phyloP scores from a whole-genome alignment of 371 early-diverging fungal species.

The Dichotomocladium elegans region DNA sequence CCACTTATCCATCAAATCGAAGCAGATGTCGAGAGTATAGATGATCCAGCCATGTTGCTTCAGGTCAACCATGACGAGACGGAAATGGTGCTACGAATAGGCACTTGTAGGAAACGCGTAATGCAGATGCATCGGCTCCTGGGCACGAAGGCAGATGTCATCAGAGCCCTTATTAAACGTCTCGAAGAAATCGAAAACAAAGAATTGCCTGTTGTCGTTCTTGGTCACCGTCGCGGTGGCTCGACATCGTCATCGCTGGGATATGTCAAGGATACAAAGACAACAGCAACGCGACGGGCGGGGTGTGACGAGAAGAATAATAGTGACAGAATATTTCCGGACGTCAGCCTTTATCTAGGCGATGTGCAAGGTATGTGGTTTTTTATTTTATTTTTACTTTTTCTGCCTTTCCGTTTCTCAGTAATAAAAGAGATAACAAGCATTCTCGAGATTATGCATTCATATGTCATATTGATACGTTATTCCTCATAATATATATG shows the following conservation, averaged over 20 bases:
- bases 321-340: slow-evolving; percentile 30
- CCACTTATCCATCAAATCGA: slow-evolving; percentile 75
- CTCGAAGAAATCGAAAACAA: slow-evolving; percentile 32
- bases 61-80: slow-evolving; percentile 67
- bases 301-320: not conserved
- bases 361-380: slow-evolving; percentile 76
- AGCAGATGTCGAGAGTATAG: slow-evolving; percentile 83
- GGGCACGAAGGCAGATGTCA: slow-evolving; percentile 75
- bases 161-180: slow-evolving; percentile 64
- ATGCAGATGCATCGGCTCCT: slow-evolving; percentile 74
- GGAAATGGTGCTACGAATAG: slow-evolving; percentile 82
- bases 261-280: slow-evolving; percentile 2
- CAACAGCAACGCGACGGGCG: not conserved
- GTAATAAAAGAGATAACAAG: no score
- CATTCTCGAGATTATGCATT: no score
- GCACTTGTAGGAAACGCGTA: slow-evolving; percentile 76
- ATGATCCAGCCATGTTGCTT: slow-evolving; percentile 55
- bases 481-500: no score
- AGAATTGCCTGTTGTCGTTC: no score
- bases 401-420: no score
- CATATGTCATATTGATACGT: no score
- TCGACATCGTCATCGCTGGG: slow-evolving; percentile 9
- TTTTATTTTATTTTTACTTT: no score
- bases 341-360: slow-evolving; percentile 69
- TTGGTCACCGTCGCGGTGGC: slow-evolving; percentile 5